A percentile compares a stretch with the other conserved stretches of the same genome.
Evolutionary conservation across 2,329 filamentous ascomycete species (phyloP).

Genomic region (Basipetospora sp.): DNA sequence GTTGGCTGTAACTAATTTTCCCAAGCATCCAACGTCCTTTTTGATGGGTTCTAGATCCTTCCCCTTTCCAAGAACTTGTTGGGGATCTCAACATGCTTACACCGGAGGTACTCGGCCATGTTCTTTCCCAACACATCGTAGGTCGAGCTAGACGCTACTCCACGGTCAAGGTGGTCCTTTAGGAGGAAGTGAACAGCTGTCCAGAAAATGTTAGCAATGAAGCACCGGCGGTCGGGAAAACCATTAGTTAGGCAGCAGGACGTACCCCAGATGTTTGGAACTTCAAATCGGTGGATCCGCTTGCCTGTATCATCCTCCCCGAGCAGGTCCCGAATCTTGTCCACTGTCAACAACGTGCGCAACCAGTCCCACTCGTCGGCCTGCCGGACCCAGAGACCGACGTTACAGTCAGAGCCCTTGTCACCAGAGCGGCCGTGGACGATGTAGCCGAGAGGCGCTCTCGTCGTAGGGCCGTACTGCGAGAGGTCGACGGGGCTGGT

Average conservation of each 20-base stretch:
- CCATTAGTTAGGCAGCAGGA: slow-evolving; percentile 2
- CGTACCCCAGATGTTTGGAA: slow-evolving; percentile 18
- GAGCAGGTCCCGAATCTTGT: slow-evolving; percentile 22
- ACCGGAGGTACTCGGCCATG: slow-evolving; percentile 27
- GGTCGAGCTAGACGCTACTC: slow-evolving; percentile 25
- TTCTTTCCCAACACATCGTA: slow-evolving; percentile 34
- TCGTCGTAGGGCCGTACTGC: slow-evolving; percentile 14
- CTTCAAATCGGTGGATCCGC: slow-evolving; percentile 30
- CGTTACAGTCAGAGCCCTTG: slow-evolving; percentile 29
- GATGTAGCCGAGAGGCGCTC: slow-evolving; percentile 17
- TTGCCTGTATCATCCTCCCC: slow-evolving; percentile 22
- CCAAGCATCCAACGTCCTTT: too few species aligned
- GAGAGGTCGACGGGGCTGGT: slow-evolving; percentile 12
- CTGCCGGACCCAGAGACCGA: slow-evolving; percentile 30
- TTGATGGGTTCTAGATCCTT: too few species aligned
- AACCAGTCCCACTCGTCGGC: slow-evolving; percentile 32
- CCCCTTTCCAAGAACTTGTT: slow-evolving; percentile 27
- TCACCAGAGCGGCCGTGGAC: slow-evolving; percentile 22
- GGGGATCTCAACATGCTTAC: slow-evolving; percentile 29
- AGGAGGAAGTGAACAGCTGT: slow-evolving; percentile 22
- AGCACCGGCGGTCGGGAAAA: slow-evolving; percentile 11
- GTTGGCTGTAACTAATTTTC: too few species aligned
- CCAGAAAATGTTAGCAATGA: slow-evolving; percentile 7
- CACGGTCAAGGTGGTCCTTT: slow-evolving; percentile 31
- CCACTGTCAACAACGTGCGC: slow-evolving; percentile 23